A percentile compares a stretch with the other conserved stretches of the same genome.
Evolutionary conservation across 805 yeast genomes (phyloP).

Genomic region (Maudiozyma serrabonitensis): DNA sequence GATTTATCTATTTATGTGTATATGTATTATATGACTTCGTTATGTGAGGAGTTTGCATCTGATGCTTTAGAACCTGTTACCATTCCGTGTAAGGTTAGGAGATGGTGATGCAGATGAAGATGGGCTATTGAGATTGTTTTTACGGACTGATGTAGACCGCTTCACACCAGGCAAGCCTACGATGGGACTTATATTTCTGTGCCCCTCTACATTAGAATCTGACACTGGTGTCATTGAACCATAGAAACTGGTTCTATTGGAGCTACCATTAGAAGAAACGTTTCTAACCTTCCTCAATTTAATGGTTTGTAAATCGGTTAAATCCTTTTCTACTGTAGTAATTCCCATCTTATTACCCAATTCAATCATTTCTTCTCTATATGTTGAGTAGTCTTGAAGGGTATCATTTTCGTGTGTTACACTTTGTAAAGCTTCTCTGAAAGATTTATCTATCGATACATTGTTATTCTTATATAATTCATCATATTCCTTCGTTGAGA

Average conservation of each 20-base stretch:
- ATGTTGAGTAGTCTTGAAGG: not conserved
- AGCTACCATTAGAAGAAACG: not conserved
- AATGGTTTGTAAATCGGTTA: not conserved
- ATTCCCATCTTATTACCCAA: not conserved
- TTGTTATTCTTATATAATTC: not conserved
- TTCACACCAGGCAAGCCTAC: conserved; percentile 12
- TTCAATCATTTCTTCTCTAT: not conserved
- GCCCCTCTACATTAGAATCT: not conserved
- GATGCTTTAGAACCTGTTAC: not conserved
- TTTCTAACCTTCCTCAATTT: conserved; percentile 1
- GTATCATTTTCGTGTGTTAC: not conserved
- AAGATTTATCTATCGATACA: not conserved
- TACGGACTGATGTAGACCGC: conserved; percentile 8
- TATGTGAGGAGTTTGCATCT: not conserved
- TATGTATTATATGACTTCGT: not conserved
- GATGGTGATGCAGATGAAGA: not conserved
- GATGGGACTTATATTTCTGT: not conserved
- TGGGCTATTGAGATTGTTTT: not conserved
- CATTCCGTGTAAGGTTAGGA: no score
- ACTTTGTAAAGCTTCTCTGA: not conserved
- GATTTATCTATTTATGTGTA: not conserved
- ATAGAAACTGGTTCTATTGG: conserved; percentile 8
- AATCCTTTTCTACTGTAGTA: not conserved
- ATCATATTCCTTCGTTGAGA: not conserved
- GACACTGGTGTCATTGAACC: conserved; percentile 2